These are phyloP conservation scores for Prillingera fragicola DNA, from an alignment of 1,284 basidiomycete genomes.

Conservation along the genomic window DNA sequence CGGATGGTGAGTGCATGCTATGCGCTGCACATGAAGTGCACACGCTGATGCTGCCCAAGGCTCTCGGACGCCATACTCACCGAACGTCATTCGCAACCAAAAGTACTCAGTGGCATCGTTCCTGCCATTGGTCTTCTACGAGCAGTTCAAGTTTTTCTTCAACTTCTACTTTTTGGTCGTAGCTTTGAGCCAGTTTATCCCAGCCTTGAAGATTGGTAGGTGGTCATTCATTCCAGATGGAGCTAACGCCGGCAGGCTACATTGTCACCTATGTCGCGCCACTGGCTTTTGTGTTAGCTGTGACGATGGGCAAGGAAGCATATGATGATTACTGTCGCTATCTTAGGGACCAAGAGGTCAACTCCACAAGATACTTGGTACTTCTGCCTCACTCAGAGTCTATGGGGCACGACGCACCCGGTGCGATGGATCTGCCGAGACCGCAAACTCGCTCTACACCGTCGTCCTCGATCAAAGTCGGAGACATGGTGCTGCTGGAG, in stretches of 20 bases:
- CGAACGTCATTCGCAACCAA: conserved; percentile 93
- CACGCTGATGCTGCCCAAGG: too few relatives aligned
- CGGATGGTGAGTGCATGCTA: not conserved
- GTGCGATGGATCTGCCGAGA: conserved; percentile 27
- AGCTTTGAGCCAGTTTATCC: conserved; percentile 91
- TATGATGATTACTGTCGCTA: conserved; percentile 95
- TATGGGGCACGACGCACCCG: conserved; percentile 10
- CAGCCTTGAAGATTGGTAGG: conserved; percentile 88
- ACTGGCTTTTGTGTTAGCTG: conserved; percentile 84
- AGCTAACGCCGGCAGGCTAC: conserved; percentile 59
- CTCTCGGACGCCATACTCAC: conserved; percentile 44
- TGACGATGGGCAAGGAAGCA: conserved; percentile 98
- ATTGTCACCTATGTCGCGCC: conserved; percentile 95
- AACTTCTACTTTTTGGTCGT: conserved; percentile 98
- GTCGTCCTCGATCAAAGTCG: conserved; percentile 81
- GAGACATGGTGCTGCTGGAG: conserved; percentile 84
- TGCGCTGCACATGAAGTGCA: too few relatives aligned
- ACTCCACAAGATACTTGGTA: conserved; percentile 83
- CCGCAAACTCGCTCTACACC: conserved; percentile 62
- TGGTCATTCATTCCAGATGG: conserved; percentile 11
- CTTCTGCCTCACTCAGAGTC: conserved; percentile 54
- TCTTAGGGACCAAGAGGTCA: conserved; percentile 85
- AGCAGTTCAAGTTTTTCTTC: conserved; percentile 99
- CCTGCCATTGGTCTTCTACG: conserved; percentile 92
- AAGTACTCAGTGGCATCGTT: conserved; percentile 96